Evolutionary conservation across 208 protist species (phyloP).

Genomic region (Wallacemonas sp.): DNA sequence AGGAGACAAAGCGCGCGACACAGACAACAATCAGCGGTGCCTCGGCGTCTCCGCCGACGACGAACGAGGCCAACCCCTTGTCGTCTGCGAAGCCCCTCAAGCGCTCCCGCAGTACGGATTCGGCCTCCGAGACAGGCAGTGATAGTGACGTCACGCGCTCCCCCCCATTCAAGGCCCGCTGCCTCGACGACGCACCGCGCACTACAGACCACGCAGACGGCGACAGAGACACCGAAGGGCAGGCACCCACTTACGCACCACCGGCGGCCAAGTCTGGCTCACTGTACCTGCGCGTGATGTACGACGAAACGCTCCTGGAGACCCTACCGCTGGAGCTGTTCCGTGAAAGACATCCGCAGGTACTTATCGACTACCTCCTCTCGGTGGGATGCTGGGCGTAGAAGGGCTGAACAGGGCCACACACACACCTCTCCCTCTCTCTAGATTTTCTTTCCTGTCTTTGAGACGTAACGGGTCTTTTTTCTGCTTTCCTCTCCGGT

Average conservation of each 20-base stretch:
- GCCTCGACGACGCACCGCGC: too few species aligned
- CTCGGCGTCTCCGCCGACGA: too few species aligned
- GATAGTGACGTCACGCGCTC: too few species aligned
- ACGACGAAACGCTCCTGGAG: slow-evolving; percentile 53
- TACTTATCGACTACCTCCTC: slow-evolving; percentile 78
- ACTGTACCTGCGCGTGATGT: slow-evolving; percentile 76
- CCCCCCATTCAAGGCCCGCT: too few species aligned
- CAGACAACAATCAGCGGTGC: too few species aligned
- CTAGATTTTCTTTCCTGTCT: neutral
- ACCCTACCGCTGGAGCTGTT: slow-evolving; percentile 71
- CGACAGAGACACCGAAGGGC: neutral
- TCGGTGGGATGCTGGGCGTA: slow-evolving; percentile 16
- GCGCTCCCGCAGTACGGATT: slow-evolving; percentile 6
- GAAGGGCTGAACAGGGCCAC: neutral
- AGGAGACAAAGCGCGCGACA: too few species aligned
- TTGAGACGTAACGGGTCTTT: neutral
- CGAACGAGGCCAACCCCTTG: too few species aligned
- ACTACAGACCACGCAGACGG: too few species aligned
- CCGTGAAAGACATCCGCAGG: slow-evolving; percentile 68
- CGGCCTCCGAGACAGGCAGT: too few species aligned
- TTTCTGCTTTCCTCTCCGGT: neutral
- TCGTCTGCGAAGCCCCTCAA: neutral
- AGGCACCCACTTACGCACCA: neutral
- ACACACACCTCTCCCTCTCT: neutral
- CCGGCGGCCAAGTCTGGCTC: neutral